Conservation (phyloP, 169 alveolate genomes). For the Amoebophrya sp. region DNA sequence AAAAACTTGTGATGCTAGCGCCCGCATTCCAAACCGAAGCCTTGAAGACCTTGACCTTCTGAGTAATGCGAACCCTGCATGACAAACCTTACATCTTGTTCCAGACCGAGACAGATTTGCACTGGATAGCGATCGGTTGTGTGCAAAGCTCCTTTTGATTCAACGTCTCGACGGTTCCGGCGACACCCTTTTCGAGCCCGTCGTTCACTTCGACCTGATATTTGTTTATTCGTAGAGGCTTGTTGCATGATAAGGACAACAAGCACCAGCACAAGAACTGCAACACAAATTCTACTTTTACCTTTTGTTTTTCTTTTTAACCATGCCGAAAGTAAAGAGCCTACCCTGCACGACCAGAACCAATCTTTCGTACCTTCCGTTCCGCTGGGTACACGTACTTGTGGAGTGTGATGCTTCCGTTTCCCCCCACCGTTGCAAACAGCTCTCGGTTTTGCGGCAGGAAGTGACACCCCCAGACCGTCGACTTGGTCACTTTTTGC, state of each 20-base stretch:
- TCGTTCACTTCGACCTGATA: not conserved
- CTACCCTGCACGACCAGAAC: too few relatives aligned
- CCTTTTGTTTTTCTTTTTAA: too few relatives aligned
- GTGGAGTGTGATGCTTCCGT: constrained; percentile 67
- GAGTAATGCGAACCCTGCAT: too few relatives aligned
- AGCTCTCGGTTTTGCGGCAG: constrained; percentile 74
- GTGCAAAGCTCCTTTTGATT: constrained; percentile 75
- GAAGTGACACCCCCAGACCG: constrained; percentile 80
- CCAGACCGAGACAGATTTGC: constrained; percentile 71
- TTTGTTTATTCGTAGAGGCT: too few relatives aligned
- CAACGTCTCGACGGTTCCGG: constrained; percentile 74
- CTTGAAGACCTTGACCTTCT: too few relatives aligned
- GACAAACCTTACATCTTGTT: not conserved
- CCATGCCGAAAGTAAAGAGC: too few relatives aligned
- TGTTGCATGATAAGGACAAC: not conserved
- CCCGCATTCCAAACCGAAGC: too few relatives aligned
- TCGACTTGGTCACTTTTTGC: constrained; percentile 65
- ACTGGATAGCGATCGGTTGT: constrained; percentile 83
- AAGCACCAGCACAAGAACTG: not conserved
- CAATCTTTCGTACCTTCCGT: not conserved
- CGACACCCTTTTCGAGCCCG: constrained; percentile 69
- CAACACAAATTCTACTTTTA: too few relatives aligned
- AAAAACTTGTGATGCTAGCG: too few relatives aligned
- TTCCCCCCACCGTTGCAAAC: constrained; percentile 72
- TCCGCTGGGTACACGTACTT: constrained; percentile 50